Evolutionary conservation across 106 monocot species (phyloP), one percentile per base, ranked within the genome.

Genomic region (Dendrobium officinale): DNA sequence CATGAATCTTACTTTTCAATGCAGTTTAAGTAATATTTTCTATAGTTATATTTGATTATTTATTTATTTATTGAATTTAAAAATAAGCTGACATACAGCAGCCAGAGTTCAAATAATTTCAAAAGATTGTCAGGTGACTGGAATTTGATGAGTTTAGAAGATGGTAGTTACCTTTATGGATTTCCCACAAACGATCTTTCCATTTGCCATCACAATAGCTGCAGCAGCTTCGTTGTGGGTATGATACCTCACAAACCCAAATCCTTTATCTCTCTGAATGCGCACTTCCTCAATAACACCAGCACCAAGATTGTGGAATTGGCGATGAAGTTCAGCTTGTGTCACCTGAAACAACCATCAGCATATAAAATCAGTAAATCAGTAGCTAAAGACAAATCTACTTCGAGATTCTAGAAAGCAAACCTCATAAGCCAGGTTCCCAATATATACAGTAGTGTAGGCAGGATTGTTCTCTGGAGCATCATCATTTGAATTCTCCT

Each of bases 371-470:
- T 70, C 37, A 70, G 70, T 33, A 2, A 70, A 70, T 4, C 70
- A 70, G 31, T n/a, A 11, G n/a, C 51, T 70, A 70, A 70, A 70
- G 3, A 20, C 33, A 37, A 51, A 51, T 15, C 51, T 51, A 51
- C 70, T 29, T 67, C 10, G 10, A 43, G 16, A 74, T 6, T 17
- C 68, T 48, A 24, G 18, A 16, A n/a, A 16, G 54, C 45, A 73
- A 82, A 87, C 93, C 93, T 91, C 91, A 80, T 87, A 91, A 55
- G 89, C 89, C 73, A 93, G 79, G 80, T 93, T 93, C 20, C 93
- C 93, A 54, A 93, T 90, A 81, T 91, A 93, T 15, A 93, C 93
- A 80, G 93, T 93, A 22, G 93, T 93, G 72, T 88, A 91, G 42
- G 87, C 82, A 75, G 89, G 93, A 64, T 91, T 91, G 72, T 86